Base-by-base conservation (phyloP, 768 basidiomycete genomes). In the Symmetrospora coprosmae region DNA sequence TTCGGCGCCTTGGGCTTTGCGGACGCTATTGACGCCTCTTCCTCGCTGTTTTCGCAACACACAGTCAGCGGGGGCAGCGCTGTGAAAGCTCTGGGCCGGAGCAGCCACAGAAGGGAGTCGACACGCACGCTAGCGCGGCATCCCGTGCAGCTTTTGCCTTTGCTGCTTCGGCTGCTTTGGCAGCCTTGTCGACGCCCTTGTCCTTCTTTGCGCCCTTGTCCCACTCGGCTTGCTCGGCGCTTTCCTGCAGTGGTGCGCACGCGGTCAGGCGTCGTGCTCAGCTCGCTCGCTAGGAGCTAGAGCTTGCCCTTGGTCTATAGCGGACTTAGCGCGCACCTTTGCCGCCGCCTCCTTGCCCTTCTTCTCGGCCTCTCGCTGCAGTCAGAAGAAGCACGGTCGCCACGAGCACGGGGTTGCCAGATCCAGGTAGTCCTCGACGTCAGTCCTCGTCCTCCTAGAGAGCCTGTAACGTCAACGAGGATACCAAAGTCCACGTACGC, bases 221-320 rank as follows among this genome's bases (percentile, higher is more conserved):
- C 69, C 69, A 70, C 43, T 67, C 60, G 16, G 55, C 65, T 11
- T 58, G 66, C 45, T 70, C 69, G n/a, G 48, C 41, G 11, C 50
- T 45, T 50, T 58, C 61, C 63, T 60, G 30, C 23, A 41, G 56
- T 56, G 6, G 6, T 27, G 21, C 21, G 25, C 5, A 38, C 4
- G 14, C 37, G 27, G 19, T 17, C 14, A 16, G 33, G 4, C 21
- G 4, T 21, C 4, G 37, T n/a, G 19, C 21, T 17, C 47, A 25
- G 11, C 14, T 4, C n/a, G 13, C 38, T 27, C 4, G 23, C 4
- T 14, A 37, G 30, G 5, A 25, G 23, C 11, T 21, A 16, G 50
- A 33, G 50, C 8, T n/a, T n/a, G n/a, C n/a, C n/a, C n/a, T n/a
- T n/a, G n/a, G n/a, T n/a, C n/a, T n/a, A n/a, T n/a, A n/a, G n/a